Base-by-base conservation (phyloP, 192 early-diverging fungal genomes). In the Paraglomus brasilianum region DNA sequence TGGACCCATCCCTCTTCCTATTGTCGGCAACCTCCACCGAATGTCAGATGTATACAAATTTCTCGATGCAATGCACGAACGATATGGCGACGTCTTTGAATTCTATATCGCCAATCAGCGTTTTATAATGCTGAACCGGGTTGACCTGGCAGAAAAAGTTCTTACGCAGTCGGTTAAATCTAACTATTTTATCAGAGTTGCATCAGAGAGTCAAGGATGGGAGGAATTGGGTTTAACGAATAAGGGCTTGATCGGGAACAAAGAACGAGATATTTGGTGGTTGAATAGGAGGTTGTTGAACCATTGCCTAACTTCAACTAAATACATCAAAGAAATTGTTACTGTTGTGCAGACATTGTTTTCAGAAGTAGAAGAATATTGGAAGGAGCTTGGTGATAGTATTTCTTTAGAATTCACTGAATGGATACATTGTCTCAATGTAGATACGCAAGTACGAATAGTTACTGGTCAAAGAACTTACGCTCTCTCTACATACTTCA, bases 91-190 rank as follows among this genome's bases (percentile, higher is more conserved):
- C 43, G 58, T 60, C 9, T 60, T 60, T 60, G 58, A 60, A 42
- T 40, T 60, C 0, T 60, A 60, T 17, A 42, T 60, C 39, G 58
- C 36, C 41, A 2, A 13, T 5, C 1, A 5, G 30, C 15, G 66
- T 14, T 1, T 6, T 13, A 68, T 68, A 22, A 19, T 52, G 17
- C 9, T 68, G 15, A 19, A 21, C 55, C 15, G 66, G n/a, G 50
- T 40, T 42, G 66, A 68, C n/a, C 17, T 68, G 8, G 41, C 24
- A 10, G 66, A 68, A 44, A 68, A 68, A 68, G 9, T 68, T 52
- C 30, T 13, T 38, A 22, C 10, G 22, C 14, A 49, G 8, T 42
- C 66, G 8, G 8, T 39, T 8, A 68, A 68, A 21, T 43, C n/a
- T 51, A 68, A 41, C 44, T 30, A 5, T 19, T 53, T 49, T n/a